Conservation (phyloP, 768 basidiomycete species). For the Candolleomyces eurysporus region DNA sequence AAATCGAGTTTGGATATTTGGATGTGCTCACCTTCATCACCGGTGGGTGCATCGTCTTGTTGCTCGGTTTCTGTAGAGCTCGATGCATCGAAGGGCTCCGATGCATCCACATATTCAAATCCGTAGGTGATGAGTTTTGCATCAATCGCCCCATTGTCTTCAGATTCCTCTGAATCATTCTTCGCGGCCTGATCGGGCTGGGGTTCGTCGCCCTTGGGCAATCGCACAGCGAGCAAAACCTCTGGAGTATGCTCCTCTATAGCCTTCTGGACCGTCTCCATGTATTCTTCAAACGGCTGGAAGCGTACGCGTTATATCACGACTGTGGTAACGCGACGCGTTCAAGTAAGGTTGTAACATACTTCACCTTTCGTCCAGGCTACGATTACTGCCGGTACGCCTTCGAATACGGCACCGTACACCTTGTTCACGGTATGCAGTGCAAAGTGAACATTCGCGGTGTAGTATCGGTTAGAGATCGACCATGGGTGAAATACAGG, state of each 20-base stretch:
- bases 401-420: constrained; percentile 36
- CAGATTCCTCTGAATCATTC: constrained; percentile 22
- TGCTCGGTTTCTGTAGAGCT: neutral
- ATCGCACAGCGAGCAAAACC: constrained; percentile 66
- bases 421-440: constrained; percentile 46
- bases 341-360: constrained; percentile 17
- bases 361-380: constrained; percentile 72
- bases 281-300: constrained; percentile 59
- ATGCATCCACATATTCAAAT: constrained; percentile 76
- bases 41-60: constrained; percentile 9
- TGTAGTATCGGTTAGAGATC: constrained; percentile 80
- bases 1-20: neutral
- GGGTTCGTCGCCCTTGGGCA: constrained; percentile 22
- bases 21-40: constrained; percentile 21
- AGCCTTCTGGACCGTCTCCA: constrained; percentile 46
- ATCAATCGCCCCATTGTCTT: constrained; percentile 58
- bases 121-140: constrained; percentile 64
- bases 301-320: constrained; percentile 1
- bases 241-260: constrained; percentile 60
- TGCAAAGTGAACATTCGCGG: constrained; percentile 70
- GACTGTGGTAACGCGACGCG: neutral
- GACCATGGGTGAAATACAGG: constrained; percentile 52
- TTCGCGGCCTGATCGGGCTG: constrained; percentile 10
- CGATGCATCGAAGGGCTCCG: constrained; percentile 15
- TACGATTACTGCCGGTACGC: constrained; percentile 71